These are phyloP conservation scores for Tuber aestivum DNA, from an alignment of 495 filamentous ascomycete species.

Conservation along the genomic window DNA sequence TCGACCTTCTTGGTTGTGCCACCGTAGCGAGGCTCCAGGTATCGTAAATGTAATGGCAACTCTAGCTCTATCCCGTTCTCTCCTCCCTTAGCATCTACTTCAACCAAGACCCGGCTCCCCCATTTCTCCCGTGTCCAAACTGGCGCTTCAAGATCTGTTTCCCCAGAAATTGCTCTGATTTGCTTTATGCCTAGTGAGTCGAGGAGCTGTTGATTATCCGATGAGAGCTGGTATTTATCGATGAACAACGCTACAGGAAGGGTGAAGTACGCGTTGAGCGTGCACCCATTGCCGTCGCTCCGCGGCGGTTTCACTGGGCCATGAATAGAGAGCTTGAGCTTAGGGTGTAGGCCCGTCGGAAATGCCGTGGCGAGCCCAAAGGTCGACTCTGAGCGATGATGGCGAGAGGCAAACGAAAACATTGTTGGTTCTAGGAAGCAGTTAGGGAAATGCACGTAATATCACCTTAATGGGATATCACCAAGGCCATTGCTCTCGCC, in stretches of 20 bases:
- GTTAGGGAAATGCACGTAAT: slow-evolving; percentile 13
- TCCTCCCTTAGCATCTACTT: slow-evolving; percentile 49
- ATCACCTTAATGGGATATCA: slow-evolving; percentile 46
- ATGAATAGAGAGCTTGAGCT: slow-evolving; percentile 56
- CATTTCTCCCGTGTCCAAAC: slow-evolving; percentile 69
- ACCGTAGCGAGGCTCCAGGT: slow-evolving; percentile 58
- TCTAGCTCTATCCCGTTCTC: slow-evolving; percentile 44
- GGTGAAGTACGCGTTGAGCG: slow-evolving; percentile 75
- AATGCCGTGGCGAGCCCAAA: slow-evolving; percentile 54
- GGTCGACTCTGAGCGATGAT: slow-evolving; percentile 54
- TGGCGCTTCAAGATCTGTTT: slow-evolving; percentile 89
- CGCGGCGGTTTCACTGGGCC: slow-evolving; percentile 45
- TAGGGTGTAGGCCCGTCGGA: slow-evolving; percentile 86
- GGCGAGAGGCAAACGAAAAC: slow-evolving; percentile 86
- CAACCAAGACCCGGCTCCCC: slow-evolving; percentile 74
- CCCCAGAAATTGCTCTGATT: slow-evolving; percentile 63
- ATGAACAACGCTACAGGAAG: slow-evolving; percentile 78
- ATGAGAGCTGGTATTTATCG: slow-evolving; percentile 75
- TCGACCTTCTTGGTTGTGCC: slow-evolving; percentile 51
- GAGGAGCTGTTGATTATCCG: slow-evolving; percentile 61
- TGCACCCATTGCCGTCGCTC: slow-evolving; percentile 49
- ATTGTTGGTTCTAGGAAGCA: slow-evolving; percentile 57
- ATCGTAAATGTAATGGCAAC: slow-evolving; percentile 83
- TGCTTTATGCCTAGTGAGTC: slow-evolving; percentile 65
- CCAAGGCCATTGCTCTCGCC: slow-evolving; percentile 65